phyloP scores from a whole-genome alignment of 2,329 filamentous ascomycete genomes.

The Neopestalotiopsis rosae region DNA sequence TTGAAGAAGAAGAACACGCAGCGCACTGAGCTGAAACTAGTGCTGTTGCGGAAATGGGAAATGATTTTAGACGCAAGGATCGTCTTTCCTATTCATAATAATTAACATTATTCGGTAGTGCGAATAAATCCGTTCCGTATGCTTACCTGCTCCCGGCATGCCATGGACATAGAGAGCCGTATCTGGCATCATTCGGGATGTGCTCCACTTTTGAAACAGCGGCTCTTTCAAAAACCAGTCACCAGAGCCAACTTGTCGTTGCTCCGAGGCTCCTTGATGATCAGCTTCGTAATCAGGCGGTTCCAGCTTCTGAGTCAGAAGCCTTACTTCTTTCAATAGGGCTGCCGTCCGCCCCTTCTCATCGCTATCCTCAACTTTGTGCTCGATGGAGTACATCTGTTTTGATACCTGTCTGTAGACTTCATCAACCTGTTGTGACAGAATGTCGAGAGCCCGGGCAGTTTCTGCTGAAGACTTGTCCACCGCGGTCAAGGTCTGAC shows the following conservation, averaged over 20 bases:
- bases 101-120: too few species aligned
- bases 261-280: not conserved
- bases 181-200: not conserved
- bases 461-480: not conserved
- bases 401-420: not conserved
- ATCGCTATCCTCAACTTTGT: not conserved
- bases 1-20: conserved; percentile 24
- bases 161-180: not conserved
- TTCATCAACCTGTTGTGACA: not conserved
- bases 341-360: not conserved
- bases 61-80: not conserved
- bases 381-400: not conserved
- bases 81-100: not conserved
- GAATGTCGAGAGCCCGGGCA: not conserved
- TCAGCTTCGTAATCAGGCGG: not conserved
- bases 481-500: not conserved
- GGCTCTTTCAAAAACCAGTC: not conserved
- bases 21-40: not conserved
- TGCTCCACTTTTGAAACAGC: not conserved
- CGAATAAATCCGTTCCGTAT: not conserved
- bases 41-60: not conserved
- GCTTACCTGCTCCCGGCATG: not conserved
- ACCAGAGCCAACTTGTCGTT: not conserved
- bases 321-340: not conserved
- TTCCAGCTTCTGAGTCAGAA: not conserved